Conservation (phyloP, 2,329 filamentous ascomycete species). For the Cladosporium oxysporum region DNA sequence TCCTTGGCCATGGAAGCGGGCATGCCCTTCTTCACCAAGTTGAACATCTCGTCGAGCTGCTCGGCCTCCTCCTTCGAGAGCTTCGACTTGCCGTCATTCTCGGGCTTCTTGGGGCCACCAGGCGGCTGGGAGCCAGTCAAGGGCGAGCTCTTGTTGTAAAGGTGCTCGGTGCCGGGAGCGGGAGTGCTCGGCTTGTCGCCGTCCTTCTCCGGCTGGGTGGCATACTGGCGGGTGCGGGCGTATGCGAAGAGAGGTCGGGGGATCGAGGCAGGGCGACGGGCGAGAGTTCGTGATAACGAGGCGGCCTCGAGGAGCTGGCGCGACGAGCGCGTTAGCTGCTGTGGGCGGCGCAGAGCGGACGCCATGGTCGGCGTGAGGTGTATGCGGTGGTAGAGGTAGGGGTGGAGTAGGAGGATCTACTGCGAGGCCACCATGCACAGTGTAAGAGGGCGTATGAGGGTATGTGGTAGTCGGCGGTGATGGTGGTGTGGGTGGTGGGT, state of each 20-base stretch:
- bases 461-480: not conserved
- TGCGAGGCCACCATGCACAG: constrained; percentile 18
- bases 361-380: constrained; percentile 32
- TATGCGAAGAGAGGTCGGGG: constrained; percentile 47
- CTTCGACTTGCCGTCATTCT: constrained; percentile 44
- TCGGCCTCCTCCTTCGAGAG: constrained; percentile 59
- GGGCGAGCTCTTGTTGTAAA: constrained; percentile 46
- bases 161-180: constrained; percentile 48
- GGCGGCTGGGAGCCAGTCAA: constrained; percentile 39
- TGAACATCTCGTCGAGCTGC: constrained; percentile 59
- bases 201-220: constrained; percentile 39
- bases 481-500: not conserved
- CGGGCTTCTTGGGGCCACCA: constrained; percentile 40
- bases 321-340: constrained; percentile 37
- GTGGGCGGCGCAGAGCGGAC: constrained; percentile 38
- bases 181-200: constrained; percentile 37
- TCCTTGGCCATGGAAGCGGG: constrained; percentile 63
- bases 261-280: constrained; percentile 41
- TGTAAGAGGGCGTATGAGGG: not conserved
- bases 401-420: constrained; percentile 2
- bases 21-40: constrained; percentile 58
- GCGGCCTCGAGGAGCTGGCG: constrained; percentile 38
- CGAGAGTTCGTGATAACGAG: constrained; percentile 37
- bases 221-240: constrained; percentile 46
- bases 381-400: not conserved